A percentile compares a stretch with the other conserved stretches of the same genome.
These are phyloP conservation scores for Coleophoma eucalyptorum DNA, from an alignment of 2,329 filamentous ascomycete species.

Conservation along the genomic window DNA sequence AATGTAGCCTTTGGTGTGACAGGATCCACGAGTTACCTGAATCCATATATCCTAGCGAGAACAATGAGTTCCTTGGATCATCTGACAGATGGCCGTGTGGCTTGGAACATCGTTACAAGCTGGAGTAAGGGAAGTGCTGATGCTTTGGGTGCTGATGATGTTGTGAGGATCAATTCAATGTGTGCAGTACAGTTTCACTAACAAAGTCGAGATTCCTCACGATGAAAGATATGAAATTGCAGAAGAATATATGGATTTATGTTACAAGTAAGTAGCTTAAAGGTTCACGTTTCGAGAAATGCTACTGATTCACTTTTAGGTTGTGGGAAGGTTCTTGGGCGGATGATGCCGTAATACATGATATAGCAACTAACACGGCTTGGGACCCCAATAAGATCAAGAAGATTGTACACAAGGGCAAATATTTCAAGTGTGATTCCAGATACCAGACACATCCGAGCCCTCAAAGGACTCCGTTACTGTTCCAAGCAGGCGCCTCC, in stretches of 20 bases:
- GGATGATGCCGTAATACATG: constrained; percentile 61
- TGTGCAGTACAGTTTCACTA: neutral
- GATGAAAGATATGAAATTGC: constrained; percentile 60
- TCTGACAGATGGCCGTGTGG: constrained; percentile 54
- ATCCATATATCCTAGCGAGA: constrained; percentile 62
- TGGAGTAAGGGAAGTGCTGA: constrained; percentile 60
- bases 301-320: constrained; percentile 33
- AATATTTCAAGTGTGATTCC: neutral
- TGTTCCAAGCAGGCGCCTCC: constrained; percentile 66
- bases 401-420: constrained; percentile 58
- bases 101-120: constrained; percentile 62
- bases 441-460: constrained; percentile 46
- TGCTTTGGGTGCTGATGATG: constrained; percentile 53
- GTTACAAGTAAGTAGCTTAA: neutral
- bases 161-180: constrained; percentile 27
- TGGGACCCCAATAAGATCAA: constrained; percentile 51
- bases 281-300: too few relatives aligned
- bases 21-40: constrained; percentile 54
- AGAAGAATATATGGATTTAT: constrained; percentile 50
- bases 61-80: constrained; percentile 62
- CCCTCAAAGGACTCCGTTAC: constrained; percentile 62
- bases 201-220: constrained; percentile 35
- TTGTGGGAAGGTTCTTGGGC: constrained; percentile 65
- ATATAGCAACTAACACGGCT: constrained; percentile 50
- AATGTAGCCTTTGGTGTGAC: constrained; percentile 64